Percentiles rank a stretch among this genome's conserved stretches.
These are phyloP conservation scores for Coniochaeta sp. DNA, from an alignment of 2,329 filamentous ascomycete species.

Conservation along the genomic window DNA sequence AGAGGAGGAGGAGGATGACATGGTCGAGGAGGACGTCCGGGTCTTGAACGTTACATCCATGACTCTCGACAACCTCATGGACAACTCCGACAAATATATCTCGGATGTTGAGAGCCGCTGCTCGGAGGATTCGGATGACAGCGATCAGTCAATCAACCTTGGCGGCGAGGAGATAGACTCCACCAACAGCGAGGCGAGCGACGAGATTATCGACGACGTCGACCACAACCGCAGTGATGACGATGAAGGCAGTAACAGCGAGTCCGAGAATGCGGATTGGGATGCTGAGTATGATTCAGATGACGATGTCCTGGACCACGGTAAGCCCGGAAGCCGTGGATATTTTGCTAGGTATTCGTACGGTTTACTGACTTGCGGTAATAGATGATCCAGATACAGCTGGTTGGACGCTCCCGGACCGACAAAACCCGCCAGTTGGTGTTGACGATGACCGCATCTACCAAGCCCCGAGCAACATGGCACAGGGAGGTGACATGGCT, in stretches of 20 bases:
- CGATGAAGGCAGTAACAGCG: background rate
- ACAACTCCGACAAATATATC: background rate
- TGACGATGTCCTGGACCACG: background rate
- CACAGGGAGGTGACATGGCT: background rate
- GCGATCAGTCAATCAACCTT: background rate
- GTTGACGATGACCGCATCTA: no score
- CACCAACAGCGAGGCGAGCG: background rate
- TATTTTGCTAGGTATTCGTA: background rate
- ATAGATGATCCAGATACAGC: background rate
- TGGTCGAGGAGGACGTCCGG: slow-evolving; percentile 1
- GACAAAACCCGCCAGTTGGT: no score
- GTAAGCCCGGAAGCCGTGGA: background rate
- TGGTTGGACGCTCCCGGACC: no score
- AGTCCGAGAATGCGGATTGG: background rate
- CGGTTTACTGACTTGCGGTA: background rate
- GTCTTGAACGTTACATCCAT: background rate
- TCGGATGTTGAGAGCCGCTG: background rate
- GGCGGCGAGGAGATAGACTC: background rate
- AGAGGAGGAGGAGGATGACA: background rate
- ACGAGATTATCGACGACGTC: slow-evolving; percentile 2
- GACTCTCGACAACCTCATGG: background rate
- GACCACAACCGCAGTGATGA: slow-evolving; percentile 1
- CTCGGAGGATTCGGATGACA: background rate
- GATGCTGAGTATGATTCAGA: slow-evolving; percentile 7
- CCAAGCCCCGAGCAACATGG: no score